Percentiles rank a stretch among this genome's conserved stretches.
Evolutionary conservation across 2,329 filamentous ascomycete genomes (phyloP).

Genomic region (Cladosporium austrohemisphaericum): DNA sequence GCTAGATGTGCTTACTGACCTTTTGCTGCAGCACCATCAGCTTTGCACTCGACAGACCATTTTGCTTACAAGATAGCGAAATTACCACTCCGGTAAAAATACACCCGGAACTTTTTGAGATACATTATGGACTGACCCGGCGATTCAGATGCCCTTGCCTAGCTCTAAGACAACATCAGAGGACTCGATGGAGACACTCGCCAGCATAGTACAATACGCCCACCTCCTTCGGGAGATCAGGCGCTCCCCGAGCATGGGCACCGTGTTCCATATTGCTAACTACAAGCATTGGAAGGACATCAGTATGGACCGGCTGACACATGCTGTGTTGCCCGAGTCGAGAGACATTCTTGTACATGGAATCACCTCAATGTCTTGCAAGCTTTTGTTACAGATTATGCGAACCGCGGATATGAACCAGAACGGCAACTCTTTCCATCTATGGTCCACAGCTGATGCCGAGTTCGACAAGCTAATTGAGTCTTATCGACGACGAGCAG

Average conservation of each 20-base stretch:
- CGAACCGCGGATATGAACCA: background rate
- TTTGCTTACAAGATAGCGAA: conserved; percentile 4
- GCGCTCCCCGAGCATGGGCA: conserved; percentile 1
- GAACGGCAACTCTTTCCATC: background rate
- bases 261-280: conserved; percentile 5
- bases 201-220: background rate
- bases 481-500: background rate
- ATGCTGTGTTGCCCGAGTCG: too few relatives aligned
- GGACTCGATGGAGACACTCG: background rate
- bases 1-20: background rate
- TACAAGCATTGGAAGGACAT: conserved; percentile 6
- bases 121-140: background rate
- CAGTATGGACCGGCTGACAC: background rate
- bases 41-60: conserved; percentile 5
- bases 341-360: background rate
- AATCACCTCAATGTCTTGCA: conserved; percentile 1
- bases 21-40: background rate
- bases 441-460: background rate
- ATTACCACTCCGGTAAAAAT: conserved; percentile 1
- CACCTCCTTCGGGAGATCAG: conserved; percentile 5
- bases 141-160: background rate
- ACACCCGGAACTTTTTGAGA: too few relatives aligned
- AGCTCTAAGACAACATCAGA: background rate
- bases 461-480: background rate
- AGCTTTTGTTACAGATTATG: conserved; percentile 1